These are phyloP conservation scores for Zychaea mexicana DNA, from an alignment of 371 early-diverging fungal genomes.

Conservation along the genomic window DNA sequence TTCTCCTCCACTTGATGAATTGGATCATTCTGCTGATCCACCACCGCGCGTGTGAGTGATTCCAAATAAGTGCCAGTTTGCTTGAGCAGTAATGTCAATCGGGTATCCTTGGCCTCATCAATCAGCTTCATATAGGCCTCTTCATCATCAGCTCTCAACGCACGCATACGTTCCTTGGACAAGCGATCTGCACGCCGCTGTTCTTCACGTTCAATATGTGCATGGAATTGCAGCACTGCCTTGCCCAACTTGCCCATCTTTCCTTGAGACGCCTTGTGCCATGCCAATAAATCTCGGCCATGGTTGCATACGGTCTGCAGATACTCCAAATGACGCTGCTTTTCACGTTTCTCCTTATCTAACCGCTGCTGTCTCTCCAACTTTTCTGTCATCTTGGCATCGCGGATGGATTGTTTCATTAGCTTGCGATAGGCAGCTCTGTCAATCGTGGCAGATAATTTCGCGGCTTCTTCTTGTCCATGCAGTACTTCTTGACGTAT, in stretches of 20 bases:
- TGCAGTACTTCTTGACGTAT: conserved; percentile 77
- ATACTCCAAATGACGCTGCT: conserved; percentile 82
- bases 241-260: conserved; percentile 78
- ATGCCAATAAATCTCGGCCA: conserved; percentile 68
- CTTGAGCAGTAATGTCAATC: conserved; percentile 87
- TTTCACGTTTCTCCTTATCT: conserved; percentile 88
- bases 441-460: conserved; percentile 80
- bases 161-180: conserved; percentile 92
- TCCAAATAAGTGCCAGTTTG: conserved; percentile 90
- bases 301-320: conserved; percentile 78
- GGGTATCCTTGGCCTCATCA: conserved; percentile 95
- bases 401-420: conserved; percentile 91
- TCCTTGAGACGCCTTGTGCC: conserved; percentile 72
- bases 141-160: conserved; percentile 95
- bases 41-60: conserved; percentile 77
- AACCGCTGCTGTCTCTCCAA: conserved; percentile 88
- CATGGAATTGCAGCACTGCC: conserved; percentile 81
- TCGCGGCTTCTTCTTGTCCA: conserved; percentile 68
- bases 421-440: conserved; percentile 78
- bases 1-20: conserved; percentile 38
- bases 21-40: conserved; percentile 76
- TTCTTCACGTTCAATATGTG: conserved; percentile 88
- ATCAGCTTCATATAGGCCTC: conserved; percentile 94
- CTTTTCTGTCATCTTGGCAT: conserved; percentile 90
- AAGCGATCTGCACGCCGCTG: conserved; percentile 80